Base-by-base conservation (phyloP, 2,329 filamentous ascomycete species). In the Trichoderma atrobrunneum region DNA sequence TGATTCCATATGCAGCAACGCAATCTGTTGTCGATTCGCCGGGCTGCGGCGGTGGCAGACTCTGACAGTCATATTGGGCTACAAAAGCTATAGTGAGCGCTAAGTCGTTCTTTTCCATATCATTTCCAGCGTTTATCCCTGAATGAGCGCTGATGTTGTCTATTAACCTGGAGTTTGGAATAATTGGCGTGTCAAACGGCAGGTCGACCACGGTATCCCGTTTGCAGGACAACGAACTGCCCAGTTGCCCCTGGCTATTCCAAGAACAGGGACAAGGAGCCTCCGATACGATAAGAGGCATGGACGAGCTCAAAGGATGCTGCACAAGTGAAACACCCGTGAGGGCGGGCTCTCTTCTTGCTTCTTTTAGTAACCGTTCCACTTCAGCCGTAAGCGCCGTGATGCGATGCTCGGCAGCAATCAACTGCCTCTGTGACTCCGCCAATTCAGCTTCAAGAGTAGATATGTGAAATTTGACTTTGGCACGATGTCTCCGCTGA, bases 401-500 rank as follows among this genome's bases (percentile, higher is more conserved):
- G 12, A 65, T 65, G 43, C 62, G 39, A 54, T 54, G 28, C 28
- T 65, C 62, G 7, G 62, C 62, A 4, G 28, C 39, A 34, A 21
- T 16, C 62, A 65, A 24, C 18, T 51, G 39, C 24, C 43, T 65
- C 62, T 32, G 62, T 2, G 62, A 32, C 18, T 65, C 43, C 2
- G 62, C 62, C 26, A 65, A 2, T 32, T 54, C 62, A 11, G 11
- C 7, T 63, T 79, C 78, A 0, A 80, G 74, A 2, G 73, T 71
- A 2, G 79, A 75, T 30, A 86, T 80, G 48, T 81, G 79, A 48
- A 80, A 79, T 61, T 81, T 83, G 56, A 82, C 80, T 34, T 83
- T 79, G 10, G 84, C 84, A 5, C 85, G 83, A 74, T 87, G 85
- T 28, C 85, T 82, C 51, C 85, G 83, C 75, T 87, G 85, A 74